Evolutionary conservation across 768 basidiomycete species (phyloP).

Genomic region (Phanerochaete carnosa): DNA sequence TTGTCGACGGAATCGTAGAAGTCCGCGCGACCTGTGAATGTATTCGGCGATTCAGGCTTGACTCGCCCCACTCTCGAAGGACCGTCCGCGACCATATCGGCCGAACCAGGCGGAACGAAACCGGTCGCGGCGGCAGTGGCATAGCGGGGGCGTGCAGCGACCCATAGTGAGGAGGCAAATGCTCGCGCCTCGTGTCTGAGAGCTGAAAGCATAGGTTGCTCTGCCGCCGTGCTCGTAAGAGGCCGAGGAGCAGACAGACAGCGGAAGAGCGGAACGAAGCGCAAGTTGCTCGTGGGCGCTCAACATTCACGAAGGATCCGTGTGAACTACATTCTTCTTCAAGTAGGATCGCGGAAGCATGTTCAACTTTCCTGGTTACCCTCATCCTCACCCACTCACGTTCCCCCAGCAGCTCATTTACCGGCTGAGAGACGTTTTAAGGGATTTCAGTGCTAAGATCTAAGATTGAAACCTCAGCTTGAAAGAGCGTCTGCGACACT

Average conservation of each 20-base stretch:
- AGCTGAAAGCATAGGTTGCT: neutral
- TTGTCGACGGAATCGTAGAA: constrained; percentile 71
- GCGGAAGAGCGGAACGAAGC: neutral
- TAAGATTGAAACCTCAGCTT: too few species aligned
- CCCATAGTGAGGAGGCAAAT: neutral
- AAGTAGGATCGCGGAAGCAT: neutral
- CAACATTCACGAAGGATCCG: neutral
- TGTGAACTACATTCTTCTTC: neutral
- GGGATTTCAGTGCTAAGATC: too few species aligned
- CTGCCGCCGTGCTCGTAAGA: neutral
- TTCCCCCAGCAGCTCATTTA: too few species aligned
- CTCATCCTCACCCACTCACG: neutral
- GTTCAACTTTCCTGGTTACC: neutral
- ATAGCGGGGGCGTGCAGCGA: neutral
- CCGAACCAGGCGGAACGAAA: constrained; percentile 3
- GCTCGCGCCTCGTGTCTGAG: neutral
- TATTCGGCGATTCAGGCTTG: constrained; percentile 66
- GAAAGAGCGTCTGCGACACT: too few species aligned
- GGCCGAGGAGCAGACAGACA: neutral
- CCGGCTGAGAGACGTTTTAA: too few species aligned
- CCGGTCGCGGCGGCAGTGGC: neutral
- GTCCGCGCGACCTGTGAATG: constrained; percentile 76
- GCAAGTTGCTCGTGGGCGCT: neutral
- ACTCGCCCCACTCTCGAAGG: neutral
- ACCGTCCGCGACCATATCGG: constrained; percentile 1